Evolutionary conservation across 306 rosid species (phyloP).

Genomic region (Acacia acuminata): DNA sequence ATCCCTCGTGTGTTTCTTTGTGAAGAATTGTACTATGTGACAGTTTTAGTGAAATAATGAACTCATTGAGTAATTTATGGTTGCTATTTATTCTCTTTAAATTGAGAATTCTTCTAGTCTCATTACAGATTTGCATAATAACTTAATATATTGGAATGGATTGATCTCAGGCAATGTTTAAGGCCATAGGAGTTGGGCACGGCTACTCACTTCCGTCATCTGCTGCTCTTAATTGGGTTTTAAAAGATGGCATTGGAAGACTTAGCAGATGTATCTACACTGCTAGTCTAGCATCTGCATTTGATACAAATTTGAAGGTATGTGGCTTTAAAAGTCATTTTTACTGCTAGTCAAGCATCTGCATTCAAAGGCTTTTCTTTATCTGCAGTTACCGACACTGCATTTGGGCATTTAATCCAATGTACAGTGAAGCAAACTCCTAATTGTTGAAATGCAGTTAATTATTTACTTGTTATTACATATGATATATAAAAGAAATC

Average conservation of each 20-base stretch:
- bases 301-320: conserved; percentile 94
- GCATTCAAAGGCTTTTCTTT: background rate
- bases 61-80: background rate
- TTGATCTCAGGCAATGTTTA: conserved; percentile 83
- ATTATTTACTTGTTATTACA: background rate
- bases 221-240: conserved; percentile 92
- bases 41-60: background rate
- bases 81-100: conserved; percentile 11
- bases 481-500: background rate
- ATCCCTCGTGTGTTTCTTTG: background rate
- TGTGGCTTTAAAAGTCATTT: conserved; percentile 10
- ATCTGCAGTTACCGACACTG: conserved; percentile 30
- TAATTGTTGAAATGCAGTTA: conserved; percentile 40
- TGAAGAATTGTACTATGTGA: background rate
- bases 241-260: conserved; percentile 93
- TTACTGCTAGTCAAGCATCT: background rate
- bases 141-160: conserved; percentile 35
- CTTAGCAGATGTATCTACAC: conserved; percentile 86
- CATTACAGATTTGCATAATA: conserved; percentile 8
- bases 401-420: conserved; percentile 27
- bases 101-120: conserved; percentile 10
- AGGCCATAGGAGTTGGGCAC: conserved; percentile 87
- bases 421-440: conserved; percentile 30
- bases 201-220: conserved; percentile 86
- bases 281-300: conserved; percentile 84